phyloP scores from a whole-genome alignment of 2,329 filamentous ascomycete genomes.

The Phialophora expanda region DNA sequence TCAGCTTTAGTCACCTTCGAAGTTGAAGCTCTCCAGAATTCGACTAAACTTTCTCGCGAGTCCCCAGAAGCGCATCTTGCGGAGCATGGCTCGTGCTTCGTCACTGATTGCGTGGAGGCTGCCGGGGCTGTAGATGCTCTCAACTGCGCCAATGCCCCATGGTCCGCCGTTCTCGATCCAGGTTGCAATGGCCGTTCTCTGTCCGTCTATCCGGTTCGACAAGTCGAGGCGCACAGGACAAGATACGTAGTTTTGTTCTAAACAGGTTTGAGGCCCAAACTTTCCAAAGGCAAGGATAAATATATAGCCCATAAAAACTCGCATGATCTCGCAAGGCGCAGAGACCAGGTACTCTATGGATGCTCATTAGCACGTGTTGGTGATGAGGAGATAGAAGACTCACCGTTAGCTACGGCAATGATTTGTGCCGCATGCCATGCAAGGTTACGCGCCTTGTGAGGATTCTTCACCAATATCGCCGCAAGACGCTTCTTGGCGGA shows the following conservation, averaged over 20 bases:
- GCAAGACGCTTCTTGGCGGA: slow-evolving; percentile 28
- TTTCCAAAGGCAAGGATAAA: slow-evolving; percentile 33
- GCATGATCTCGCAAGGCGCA: slow-evolving; percentile 35
- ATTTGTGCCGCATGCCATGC: slow-evolving; percentile 44
- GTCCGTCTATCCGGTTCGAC: slow-evolving; percentile 24
- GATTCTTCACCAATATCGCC: slow-evolving; percentile 28
- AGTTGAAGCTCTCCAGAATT: slow-evolving; percentile 32
- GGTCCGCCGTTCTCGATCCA: slow-evolving; percentile 34
- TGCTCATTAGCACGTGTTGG: not conserved
- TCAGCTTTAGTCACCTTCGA: slow-evolving; percentile 19
- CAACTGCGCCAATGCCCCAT: slow-evolving; percentile 28
- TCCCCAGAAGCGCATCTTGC: slow-evolving; percentile 32
- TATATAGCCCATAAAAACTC: slow-evolving; percentile 36
- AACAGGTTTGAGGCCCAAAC: slow-evolving; percentile 26
- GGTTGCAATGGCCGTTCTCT: slow-evolving; percentile 23
- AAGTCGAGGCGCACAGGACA: slow-evolving; percentile 29
- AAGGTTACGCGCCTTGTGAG: slow-evolving; percentile 30
- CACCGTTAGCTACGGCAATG: slow-evolving; percentile 52
- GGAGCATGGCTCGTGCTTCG: slow-evolving; percentile 32
- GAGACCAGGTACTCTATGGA: slow-evolving; percentile 48
- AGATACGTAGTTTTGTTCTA: slow-evolving; percentile 13
- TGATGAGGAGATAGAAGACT: not conserved
- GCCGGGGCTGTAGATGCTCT: slow-evolving; percentile 29
- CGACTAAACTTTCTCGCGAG: slow-evolving; percentile 32
- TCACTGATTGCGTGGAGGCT: slow-evolving; percentile 27